Percentiles rank a stretch among this genome's conserved stretches.
These are phyloP conservation scores for Crassisporium funariophilum DNA, from an alignment of 768 basidiomycete genomes.

Conservation along the genomic window DNA sequence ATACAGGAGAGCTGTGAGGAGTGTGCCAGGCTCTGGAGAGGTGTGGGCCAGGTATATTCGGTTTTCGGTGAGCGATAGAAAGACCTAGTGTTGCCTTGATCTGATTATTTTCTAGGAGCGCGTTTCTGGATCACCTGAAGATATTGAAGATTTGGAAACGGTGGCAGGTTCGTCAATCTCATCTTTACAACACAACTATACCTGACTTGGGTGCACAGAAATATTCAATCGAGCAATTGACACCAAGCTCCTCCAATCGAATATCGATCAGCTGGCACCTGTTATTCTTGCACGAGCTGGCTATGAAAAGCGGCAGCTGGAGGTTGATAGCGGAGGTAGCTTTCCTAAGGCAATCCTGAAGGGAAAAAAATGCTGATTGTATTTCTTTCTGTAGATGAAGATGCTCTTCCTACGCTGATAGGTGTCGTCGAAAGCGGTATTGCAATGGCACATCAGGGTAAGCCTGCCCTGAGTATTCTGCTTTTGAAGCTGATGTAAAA, in stretches of 20 bases:
- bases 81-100: background rate
- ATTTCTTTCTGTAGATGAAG: slow-evolving; percentile 35
- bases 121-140: slow-evolving; percentile 28
- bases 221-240: slow-evolving; percentile 59
- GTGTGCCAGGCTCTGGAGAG: slow-evolving; percentile 76
- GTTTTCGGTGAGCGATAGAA: slow-evolving; percentile 54
- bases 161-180: slow-evolving; percentile 28
- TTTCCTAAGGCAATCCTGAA: background rate
- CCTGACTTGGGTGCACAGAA: slow-evolving; percentile 36
- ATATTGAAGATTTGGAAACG: slow-evolving; percentile 30
- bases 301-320: slow-evolving; percentile 59
- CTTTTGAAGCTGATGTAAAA: background rate
- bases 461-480: slow-evolving; percentile 7
- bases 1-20: slow-evolving; percentile 63
- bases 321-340: slow-evolving; percentile 46
- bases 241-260: slow-evolving; percentile 53
- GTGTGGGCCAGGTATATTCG: slow-evolving; percentile 80
- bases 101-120: slow-evolving; percentile 42
- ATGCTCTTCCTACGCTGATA: slow-evolving; percentile 54
- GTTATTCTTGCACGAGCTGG: slow-evolving; percentile 66
- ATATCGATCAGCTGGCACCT: slow-evolving; percentile 67
- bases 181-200: slow-evolving; percentile 3
- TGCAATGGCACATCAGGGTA: slow-evolving; percentile 60
- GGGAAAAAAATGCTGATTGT: background rate
- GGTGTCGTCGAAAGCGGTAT: slow-evolving; percentile 66